Evolutionary conservation across 2,329 filamentous ascomycete species (phyloP).

Genomic region (Beauveria bassiana): DNA sequence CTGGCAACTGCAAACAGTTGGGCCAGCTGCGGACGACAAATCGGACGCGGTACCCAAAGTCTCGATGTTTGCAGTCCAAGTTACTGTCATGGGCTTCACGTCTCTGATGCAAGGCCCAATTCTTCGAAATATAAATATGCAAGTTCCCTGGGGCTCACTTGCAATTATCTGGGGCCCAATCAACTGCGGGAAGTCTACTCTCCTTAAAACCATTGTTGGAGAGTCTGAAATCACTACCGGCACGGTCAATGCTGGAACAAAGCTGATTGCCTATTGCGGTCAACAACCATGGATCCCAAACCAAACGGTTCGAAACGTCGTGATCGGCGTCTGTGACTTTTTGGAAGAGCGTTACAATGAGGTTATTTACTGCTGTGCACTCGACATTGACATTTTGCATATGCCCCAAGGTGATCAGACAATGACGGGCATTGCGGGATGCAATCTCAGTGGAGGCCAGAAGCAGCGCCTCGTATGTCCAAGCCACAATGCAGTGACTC

Average conservation of each 20-base stretch:
- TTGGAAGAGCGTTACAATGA: background rate
- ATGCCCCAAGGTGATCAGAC: background rate
- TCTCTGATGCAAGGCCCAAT: background rate
- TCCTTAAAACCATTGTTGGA: background rate
- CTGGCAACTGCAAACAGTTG: background rate
- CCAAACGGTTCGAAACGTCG: background rate
- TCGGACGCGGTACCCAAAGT: background rate
- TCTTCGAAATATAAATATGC: background rate
- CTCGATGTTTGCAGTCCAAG: background rate
- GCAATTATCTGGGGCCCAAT: slow-evolving; percentile 1
- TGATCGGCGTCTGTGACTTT: background rate
- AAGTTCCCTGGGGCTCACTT: background rate
- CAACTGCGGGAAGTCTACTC: background rate
- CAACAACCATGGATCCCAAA: background rate
- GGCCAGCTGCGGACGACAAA: background rate
- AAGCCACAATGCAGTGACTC: background rate
- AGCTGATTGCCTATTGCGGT: background rate
- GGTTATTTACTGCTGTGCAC: background rate
- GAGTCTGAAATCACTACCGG: background rate
- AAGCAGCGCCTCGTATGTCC: slow-evolving; percentile 8
- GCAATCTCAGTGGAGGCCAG: slow-evolving; percentile 8
- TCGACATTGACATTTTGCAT: background rate
- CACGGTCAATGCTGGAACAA: background rate
- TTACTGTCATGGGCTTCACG: background rate
- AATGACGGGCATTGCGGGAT: background rate